Conservation (phyloP, 1,139 yeast species). For the Taiozyma sp. region DNA sequence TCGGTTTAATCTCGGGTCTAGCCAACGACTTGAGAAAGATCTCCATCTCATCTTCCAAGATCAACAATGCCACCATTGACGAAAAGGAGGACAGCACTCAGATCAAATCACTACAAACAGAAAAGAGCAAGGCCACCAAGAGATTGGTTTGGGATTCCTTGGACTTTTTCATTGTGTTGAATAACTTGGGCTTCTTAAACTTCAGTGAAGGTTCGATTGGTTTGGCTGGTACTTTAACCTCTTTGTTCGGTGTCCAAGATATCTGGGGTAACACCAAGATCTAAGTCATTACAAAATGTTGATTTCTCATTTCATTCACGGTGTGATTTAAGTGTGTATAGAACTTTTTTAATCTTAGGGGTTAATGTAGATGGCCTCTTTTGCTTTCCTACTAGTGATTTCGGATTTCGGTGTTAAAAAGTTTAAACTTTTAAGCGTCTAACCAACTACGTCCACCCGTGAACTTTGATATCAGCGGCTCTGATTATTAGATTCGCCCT, state of each 20-base stretch:
- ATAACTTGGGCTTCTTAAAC: slow-evolving; percentile 56
- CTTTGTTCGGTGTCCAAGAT: slow-evolving; percentile 72
- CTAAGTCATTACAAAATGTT: slow-evolving; percentile 2
- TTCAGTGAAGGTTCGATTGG: slow-evolving; percentile 82
- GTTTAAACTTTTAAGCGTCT: no score
- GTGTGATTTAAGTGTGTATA: background rate
- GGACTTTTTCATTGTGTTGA: slow-evolving; percentile 74
- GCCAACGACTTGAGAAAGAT: slow-evolving; percentile 49
- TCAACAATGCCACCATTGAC: slow-evolving; percentile 12
- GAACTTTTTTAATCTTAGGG: no score
- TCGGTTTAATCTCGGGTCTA: slow-evolving; percentile 64
- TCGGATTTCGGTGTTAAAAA: no score
- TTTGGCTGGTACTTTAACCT: slow-evolving; percentile 79
- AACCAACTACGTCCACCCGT: no score
- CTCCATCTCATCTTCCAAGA: slow-evolving; percentile 31
- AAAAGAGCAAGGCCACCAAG: slow-evolving; percentile 45
- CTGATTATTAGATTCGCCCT: no score
- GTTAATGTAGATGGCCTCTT: no score
- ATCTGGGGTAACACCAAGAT: slow-evolving; percentile 36
- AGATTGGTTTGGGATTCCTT: slow-evolving; percentile 76
- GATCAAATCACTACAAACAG: slow-evolving; percentile 26
- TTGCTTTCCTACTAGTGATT: no score
- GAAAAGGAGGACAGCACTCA: slow-evolving; percentile 23
- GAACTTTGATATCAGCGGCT: no score
- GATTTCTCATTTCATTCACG: background rate